phyloP scores from a whole-genome alignment of 371 early-diverging fungal species.

The Actinomortierella ambigua region DNA sequence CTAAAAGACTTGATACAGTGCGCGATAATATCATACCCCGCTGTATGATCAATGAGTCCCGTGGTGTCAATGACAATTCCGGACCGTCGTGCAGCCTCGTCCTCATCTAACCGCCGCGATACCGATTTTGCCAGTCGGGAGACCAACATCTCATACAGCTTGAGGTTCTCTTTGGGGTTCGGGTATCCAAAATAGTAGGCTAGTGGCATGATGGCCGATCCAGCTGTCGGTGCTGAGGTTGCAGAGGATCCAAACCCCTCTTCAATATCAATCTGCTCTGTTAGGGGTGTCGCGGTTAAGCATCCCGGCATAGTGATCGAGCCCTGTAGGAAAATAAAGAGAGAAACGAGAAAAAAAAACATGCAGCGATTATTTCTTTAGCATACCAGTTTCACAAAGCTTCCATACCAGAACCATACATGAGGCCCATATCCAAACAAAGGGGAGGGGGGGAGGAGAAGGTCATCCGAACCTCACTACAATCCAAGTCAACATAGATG shows the following conservation, averaged over 20 bases:
- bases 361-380: background rate
- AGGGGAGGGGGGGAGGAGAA: background rate
- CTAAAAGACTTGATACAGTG: slow-evolving; percentile 69
- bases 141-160: slow-evolving; percentile 72
- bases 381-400: too few species aligned
- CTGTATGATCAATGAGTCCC: slow-evolving; percentile 63
- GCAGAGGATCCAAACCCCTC: slow-evolving; percentile 87
- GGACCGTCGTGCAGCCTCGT: slow-evolving; percentile 62
- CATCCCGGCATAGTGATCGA: slow-evolving; percentile 88
- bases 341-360: background rate
- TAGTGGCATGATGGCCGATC: slow-evolving; percentile 76
- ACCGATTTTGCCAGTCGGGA: slow-evolving; percentile 69
- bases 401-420: background rate
- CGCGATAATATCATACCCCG: slow-evolving; percentile 68
- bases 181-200: slow-evolving; percentile 93
- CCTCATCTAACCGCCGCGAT: slow-evolving; percentile 64
- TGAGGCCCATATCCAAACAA: slow-evolving; percentile 1
- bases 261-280: slow-evolving; percentile 81
- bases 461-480: slow-evolving; percentile 60
- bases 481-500: slow-evolving; percentile 86
- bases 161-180: slow-evolving; percentile 75
- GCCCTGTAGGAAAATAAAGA: slow-evolving; percentile 54
- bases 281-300: slow-evolving; percentile 76
- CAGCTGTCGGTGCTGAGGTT: slow-evolving; percentile 66
- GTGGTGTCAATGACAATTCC: slow-evolving; percentile 73